phyloP scores from a whole-genome alignment of 2,329 filamentous ascomycete species.

The Diatrype stigma region DNA sequence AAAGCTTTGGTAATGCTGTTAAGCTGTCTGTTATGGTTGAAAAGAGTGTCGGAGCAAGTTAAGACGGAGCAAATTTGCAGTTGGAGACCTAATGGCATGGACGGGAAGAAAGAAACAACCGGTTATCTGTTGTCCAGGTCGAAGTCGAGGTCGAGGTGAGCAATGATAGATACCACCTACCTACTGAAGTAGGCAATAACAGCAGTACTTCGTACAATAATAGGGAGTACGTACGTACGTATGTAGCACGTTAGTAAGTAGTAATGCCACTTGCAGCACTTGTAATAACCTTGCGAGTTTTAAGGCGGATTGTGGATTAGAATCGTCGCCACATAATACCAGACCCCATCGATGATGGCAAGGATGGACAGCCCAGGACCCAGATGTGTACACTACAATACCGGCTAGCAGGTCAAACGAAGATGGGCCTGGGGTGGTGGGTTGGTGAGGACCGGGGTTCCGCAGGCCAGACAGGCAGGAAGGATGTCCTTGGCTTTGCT shows the following conservation, averaged over 20 bases:
- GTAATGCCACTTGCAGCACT: neutral
- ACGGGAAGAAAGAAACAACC: conserved; percentile 19
- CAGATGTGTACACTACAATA: too few relatives aligned
- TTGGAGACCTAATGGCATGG: conserved; percentile 27
- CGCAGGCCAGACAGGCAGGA: too few relatives aligned
- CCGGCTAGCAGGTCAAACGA: too few relatives aligned
- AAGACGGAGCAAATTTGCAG: conserved; percentile 28
- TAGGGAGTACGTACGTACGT: too few relatives aligned
- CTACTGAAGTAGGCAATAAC: too few relatives aligned
- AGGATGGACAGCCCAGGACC: too few relatives aligned
- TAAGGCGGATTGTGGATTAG: neutral
- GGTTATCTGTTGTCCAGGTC: too few relatives aligned
- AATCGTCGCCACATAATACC: neutral
- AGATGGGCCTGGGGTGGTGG: too few relatives aligned
- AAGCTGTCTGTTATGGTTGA: conserved; percentile 20
- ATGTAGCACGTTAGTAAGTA: neutral
- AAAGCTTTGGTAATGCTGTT: conserved; percentile 20
- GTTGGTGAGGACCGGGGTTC: too few relatives aligned
- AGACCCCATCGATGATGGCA: neutral
- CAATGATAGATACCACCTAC: neutral
- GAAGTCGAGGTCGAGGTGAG: conserved; percentile 1
- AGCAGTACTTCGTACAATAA: too few relatives aligned
- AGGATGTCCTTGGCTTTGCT: too few relatives aligned
- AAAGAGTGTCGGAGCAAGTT: conserved; percentile 26
- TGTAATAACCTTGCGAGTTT: neutral